Evolutionary conservation across 345 rosid species (phyloP), one percentile per base, ranked within the genome.

Genomic region (Arabis alpina): DNA sequence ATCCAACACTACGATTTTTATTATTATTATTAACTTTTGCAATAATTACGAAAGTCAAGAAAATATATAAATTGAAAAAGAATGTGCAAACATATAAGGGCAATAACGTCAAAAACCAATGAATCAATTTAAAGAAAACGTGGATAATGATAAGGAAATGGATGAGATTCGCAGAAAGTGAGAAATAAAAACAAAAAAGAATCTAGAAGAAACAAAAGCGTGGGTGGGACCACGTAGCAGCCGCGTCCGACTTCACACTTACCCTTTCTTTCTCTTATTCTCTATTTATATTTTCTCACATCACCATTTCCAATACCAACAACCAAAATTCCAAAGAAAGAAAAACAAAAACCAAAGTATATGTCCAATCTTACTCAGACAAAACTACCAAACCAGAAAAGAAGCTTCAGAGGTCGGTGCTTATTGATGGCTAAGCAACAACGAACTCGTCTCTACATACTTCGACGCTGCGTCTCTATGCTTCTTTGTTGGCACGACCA

Each of bases 401-500:
- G 74, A 6, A 69, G 87, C 30, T 45, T 90, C 30, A 14, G 80
- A 36, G 80, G 79, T 23, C 82, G 82, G 52, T 87, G 90, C 16
- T 63, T 81, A 71, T 27, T 13, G n/a, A 73, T 88, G 86, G 88
- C 79, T 3, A 93, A 88, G 70, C 97, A 93, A 43, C 97, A 87
- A 53, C 88, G 86, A 75, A 86, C 92, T 50, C 86, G 96, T 2
- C 80, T 88, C 61, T 93, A 88, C 66, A 90, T 90, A 63, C 80
- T 93, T 1, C 83, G 86, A 10, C 93, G 97, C 8, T 93, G 96
- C 79, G 66, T 87, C 80, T 81, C 83, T 57, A 90, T 93, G 97
- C 86, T 93, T 36, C 76, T 93, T 8, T 90, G 93, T 23, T 92
- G 95, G 95, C 85, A 82, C n/a, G 80, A 88, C 64, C 84, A 82